phyloP scores from a whole-genome alignment of 2,329 filamentous ascomycete species.

The Chrysoporthe puriensis region DNA sequence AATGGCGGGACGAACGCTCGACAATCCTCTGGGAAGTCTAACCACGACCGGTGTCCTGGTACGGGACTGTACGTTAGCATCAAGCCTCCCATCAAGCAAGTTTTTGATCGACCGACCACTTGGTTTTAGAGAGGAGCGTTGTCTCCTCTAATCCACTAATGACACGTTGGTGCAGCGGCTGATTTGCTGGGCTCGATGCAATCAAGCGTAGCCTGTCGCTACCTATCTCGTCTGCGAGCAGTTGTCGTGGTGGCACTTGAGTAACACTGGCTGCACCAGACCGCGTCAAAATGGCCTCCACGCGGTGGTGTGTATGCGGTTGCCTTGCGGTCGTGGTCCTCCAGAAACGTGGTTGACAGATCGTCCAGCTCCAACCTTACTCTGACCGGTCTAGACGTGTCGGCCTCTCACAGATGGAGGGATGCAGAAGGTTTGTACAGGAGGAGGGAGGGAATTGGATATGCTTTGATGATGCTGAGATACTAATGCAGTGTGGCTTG shows the following conservation, averaged over 20 bases:
- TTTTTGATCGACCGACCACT: slow-evolving; percentile 10
- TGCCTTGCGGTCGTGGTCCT: not conserved
- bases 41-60: slow-evolving; percentile 4
- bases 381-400: slow-evolving; percentile 21
- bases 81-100: not conserved
- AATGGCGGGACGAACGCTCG: slow-evolving; percentile 10
- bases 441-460: slow-evolving; percentile 1
- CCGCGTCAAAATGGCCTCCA: not conserved
- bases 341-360: slow-evolving; percentile 23
- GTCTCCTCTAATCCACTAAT: slow-evolving; percentile 3
- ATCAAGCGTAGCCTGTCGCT: slow-evolving; percentile 15
- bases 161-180: slow-evolving; percentile 20
- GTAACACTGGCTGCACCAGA: slow-evolving; percentile 5
- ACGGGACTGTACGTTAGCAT: slow-evolving; percentile 15
- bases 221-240: slow-evolving; percentile 13
- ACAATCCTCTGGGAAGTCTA: not conserved
- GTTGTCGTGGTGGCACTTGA: slow-evolving; percentile 5
- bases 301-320: slow-evolving; percentile 15
- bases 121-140: slow-evolving; percentile 17
- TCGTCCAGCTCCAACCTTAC: slow-evolving; percentile 1
- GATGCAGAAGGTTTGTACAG: slow-evolving; percentile 15
- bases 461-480: slow-evolving; percentile 9
- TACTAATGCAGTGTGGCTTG: slow-evolving; percentile 19
- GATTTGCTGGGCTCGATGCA: slow-evolving; percentile 9
- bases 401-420: slow-evolving; percentile 20